Percentiles rank a stretch among this genome's conserved stretches.
These are phyloP conservation scores for Pseudocercospora macadamiae DNA, from an alignment of 2,329 filamentous ascomycete species.

Conservation along the genomic window DNA sequence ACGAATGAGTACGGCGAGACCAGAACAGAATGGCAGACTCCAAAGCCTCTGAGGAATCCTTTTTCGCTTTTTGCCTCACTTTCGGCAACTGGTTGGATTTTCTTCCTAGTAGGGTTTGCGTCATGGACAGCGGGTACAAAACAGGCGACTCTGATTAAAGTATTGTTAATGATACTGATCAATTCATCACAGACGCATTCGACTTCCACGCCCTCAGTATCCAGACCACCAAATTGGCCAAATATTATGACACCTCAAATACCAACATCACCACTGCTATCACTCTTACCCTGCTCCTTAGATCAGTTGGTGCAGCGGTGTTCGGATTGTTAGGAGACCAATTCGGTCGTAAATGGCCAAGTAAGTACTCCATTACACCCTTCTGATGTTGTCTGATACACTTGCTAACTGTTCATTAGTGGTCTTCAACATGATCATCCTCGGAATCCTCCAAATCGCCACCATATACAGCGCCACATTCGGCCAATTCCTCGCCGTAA, in stretches of 20 bases:
- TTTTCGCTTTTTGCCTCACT: constrained; percentile 69
- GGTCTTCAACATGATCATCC: constrained; percentile 69
- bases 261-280: constrained; percentile 76
- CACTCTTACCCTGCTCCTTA: constrained; percentile 72
- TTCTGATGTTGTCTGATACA: too few species aligned
- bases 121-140: constrained; percentile 83
- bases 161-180: too few species aligned
- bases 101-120: constrained; percentile 71
- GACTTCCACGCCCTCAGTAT: constrained; percentile 82
- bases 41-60: constrained; percentile 70
- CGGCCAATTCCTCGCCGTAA: constrained; percentile 65
- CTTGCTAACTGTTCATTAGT: neutral
- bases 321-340: constrained; percentile 80
- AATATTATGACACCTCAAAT: constrained; percentile 61
- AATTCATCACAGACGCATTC: constrained; percentile 82
- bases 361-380: too few species aligned
- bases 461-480: constrained; percentile 78
- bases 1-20: constrained; percentile 67
- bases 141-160: too few species aligned
- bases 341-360: constrained; percentile 60
- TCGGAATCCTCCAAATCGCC: constrained; percentile 71
- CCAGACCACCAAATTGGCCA: constrained; percentile 71
- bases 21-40: constrained; percentile 68
- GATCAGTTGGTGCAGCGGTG: constrained; percentile 72
- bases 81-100: constrained; percentile 69